Conservation (phyloP, 2,329 filamentous ascomycete species). For the Sporothrix mexicana region DNA sequence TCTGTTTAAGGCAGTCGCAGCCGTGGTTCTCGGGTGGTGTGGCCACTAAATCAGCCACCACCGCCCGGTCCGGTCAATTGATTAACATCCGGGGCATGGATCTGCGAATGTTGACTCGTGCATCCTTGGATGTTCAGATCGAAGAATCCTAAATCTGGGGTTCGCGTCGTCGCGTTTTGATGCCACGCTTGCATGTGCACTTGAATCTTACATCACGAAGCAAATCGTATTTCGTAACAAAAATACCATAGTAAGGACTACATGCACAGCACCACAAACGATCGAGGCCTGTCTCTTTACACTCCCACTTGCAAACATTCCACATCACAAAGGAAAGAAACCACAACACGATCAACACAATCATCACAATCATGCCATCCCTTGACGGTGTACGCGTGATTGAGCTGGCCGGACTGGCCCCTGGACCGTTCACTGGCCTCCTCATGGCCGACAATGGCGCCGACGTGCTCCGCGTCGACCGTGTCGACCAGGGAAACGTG, state of each 20-base stretch:
- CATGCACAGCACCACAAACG: too few relatives aligned
- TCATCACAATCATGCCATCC: neutral
- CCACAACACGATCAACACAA: neutral
- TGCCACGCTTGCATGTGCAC: neutral
- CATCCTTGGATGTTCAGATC: neutral
- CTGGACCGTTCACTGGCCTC: neutral
- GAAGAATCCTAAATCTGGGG: too few relatives aligned
- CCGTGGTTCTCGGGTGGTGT: neutral
- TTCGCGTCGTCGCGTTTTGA: too few relatives aligned
- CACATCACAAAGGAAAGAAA: neutral
- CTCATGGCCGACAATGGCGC: constrained; percentile 9
- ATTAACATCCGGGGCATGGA: neutral
- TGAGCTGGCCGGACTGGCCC: neutral
- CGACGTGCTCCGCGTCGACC: constrained; percentile 5
- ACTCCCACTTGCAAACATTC: neutral
- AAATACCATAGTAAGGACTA: neutral
- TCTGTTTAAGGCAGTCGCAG: neutral
- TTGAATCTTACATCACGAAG: neutral
- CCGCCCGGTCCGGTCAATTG: neutral
- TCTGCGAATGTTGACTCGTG: neutral
- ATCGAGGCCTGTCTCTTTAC: too few relatives aligned
- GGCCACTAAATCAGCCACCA: neutral
- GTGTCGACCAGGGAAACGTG: neutral
- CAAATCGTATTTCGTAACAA: too few relatives aligned
- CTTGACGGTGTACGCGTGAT: neutral